phyloP scores from a whole-genome alignment of 2,329 filamentous ascomycete species.

The Berkeleyomyces rouxiae region DNA sequence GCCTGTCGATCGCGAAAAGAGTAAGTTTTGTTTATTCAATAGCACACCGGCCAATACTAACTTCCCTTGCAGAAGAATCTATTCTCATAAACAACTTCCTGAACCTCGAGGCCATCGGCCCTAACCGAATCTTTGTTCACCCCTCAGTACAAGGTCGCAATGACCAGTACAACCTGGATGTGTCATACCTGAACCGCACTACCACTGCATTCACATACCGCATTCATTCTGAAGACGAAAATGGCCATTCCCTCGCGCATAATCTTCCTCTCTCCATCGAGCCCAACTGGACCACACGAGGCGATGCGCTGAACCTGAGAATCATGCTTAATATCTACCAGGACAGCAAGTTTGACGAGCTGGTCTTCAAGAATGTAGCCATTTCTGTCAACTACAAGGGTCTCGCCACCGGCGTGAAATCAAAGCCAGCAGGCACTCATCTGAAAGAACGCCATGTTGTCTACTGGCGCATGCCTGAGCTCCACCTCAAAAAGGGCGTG shows the following conservation, averaged over 20 bases:
- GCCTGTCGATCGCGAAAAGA: conserved; percentile 25
- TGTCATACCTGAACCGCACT: conserved; percentile 55
- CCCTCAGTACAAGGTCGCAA: conserved; percentile 46
- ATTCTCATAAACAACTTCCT: conserved; percentile 80
- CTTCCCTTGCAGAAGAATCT: conserved; percentile 35
- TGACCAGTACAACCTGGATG: conserved; percentile 65
- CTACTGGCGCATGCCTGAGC: conserved; percentile 65
- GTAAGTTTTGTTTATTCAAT: conserved; percentile 25
- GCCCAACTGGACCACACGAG: conserved; percentile 68
- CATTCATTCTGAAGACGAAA: conserved; percentile 50
- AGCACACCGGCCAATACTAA: conserved; percentile 14
- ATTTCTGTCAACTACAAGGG: conserved; percentile 58
- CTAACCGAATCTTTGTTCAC: conserved; percentile 79
- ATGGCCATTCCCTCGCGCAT: conserved; percentile 26
- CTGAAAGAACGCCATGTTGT: conserved; percentile 59
- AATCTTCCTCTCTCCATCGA: conserved; percentile 59
- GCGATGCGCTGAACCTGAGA: conserved; percentile 72
- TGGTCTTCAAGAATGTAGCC: conserved; percentile 49
- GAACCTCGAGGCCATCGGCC: conserved; percentile 78
- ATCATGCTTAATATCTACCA: conserved; percentile 25
- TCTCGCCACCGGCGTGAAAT: conserved; percentile 49
- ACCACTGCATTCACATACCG: conserved; percentile 86
- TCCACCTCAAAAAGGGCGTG: conserved; percentile 30
- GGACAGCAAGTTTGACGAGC: conserved; percentile 2
- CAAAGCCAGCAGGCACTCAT: conserved; percentile 66